These are phyloP conservation scores for carrot (Daucus carota) DNA, from an alignment of 129 eudicot genomes.

Conservation along the genomic window DNA sequence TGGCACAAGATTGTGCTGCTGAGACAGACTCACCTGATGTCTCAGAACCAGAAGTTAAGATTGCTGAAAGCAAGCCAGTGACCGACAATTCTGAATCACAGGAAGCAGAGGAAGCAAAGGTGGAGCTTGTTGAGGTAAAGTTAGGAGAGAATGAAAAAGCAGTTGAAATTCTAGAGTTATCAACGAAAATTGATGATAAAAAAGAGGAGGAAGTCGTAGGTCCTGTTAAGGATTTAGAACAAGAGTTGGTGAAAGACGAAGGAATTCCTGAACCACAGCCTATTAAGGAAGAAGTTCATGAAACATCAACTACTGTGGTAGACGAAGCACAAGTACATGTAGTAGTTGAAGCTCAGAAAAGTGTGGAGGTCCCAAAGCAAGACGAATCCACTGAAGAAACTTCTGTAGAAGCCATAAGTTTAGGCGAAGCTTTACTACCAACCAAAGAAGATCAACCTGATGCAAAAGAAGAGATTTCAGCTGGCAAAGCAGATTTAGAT, in stretches of 20 bases:
- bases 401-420: not conserved
- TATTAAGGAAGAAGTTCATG: slow-evolving; percentile 15
- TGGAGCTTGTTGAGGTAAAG: slow-evolving; percentile 8
- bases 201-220: slow-evolving; percentile 13
- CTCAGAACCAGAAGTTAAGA: too few relatives aligned
- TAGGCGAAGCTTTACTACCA: slow-evolving; percentile 3
- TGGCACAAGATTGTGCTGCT: not conserved
- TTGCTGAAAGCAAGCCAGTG: not conserved
- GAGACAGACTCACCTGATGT: too few relatives aligned
- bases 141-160: not conserved
- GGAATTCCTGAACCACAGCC: slow-evolving; percentile 10
- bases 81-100: slow-evolving; percentile 15
- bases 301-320: slow-evolving; percentile 12
- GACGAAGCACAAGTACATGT: slow-evolving; percentile 19
- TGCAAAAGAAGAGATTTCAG: not conserved
- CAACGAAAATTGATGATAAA: slow-evolving; percentile 6
- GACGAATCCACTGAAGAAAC: too few relatives aligned
- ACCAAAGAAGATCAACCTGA: not conserved
- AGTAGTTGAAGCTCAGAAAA: slow-evolving; percentile 7
- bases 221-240: slow-evolving; percentile 15
- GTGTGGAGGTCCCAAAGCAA: not conserved
- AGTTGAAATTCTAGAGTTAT: slow-evolving; percentile 6
- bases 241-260: not conserved
- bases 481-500: not conserved
- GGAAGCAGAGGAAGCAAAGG: slow-evolving; percentile 13